These are phyloP conservation scores for Calonectria henricotiae DNA, from an alignment of 2,329 filamentous ascomycete genomes.

Conservation along the genomic window DNA sequence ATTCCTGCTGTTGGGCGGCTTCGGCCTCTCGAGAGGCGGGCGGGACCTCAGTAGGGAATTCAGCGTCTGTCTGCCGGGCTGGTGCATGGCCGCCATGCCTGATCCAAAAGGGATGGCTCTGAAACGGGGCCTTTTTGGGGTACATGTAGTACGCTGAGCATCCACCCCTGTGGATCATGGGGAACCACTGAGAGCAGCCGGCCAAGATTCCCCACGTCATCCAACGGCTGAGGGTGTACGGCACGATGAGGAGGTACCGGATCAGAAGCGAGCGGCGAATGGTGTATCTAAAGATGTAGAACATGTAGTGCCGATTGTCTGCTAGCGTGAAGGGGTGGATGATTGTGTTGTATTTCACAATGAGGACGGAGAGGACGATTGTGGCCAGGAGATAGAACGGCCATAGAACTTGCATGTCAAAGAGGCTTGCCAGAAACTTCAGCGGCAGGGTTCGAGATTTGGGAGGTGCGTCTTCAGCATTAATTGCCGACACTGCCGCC, in stretches of 20 bases:
- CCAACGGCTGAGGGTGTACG: slow-evolving; percentile 82
- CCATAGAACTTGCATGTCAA: slow-evolving; percentile 59
- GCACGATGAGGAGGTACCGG: slow-evolving; percentile 77
- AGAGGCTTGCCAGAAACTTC: slow-evolving; percentile 37
- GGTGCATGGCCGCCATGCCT: slow-evolving; percentile 18
- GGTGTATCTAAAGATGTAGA: slow-evolving; percentile 92
- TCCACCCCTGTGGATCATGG: slow-evolving; percentile 25
- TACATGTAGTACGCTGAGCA: slow-evolving; percentile 42
- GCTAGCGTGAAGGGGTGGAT: slow-evolving; percentile 96
- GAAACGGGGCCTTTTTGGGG: slow-evolving; percentile 42
- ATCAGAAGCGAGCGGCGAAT: slow-evolving; percentile 77
- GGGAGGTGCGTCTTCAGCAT: not conserved
- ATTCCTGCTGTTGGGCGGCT: slow-evolving; percentile 23
- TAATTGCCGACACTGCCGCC: not conserved
- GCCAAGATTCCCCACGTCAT: slow-evolving; percentile 77
- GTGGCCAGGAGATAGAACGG: slow-evolving; percentile 58
- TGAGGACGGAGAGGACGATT: slow-evolving; percentile 58
- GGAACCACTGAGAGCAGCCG: slow-evolving; percentile 56
- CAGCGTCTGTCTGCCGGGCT: slow-evolving; percentile 35
- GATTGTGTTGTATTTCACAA: slow-evolving; percentile 89
- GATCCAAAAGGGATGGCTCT: slow-evolving; percentile 54
- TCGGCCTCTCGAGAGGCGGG: slow-evolving; percentile 32
- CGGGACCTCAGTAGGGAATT: slow-evolving; percentile 26
- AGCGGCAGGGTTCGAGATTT: slow-evolving; percentile 39
- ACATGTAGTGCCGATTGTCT: slow-evolving; percentile 97